Base-by-base conservation (phyloP, 305 asterid species). In the Fraxinus latifolia region DNA sequence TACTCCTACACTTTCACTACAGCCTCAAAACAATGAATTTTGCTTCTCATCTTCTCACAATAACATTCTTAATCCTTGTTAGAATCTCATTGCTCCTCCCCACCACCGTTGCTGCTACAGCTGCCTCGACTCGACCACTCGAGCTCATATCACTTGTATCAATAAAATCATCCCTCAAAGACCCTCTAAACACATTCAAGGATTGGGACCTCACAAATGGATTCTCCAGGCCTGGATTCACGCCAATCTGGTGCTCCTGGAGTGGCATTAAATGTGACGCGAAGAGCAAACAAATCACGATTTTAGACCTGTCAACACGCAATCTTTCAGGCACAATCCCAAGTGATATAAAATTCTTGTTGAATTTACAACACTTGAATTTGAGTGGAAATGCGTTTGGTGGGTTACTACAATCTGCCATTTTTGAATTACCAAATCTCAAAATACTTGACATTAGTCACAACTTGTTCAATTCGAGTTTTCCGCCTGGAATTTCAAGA, bases 211-310 rank as follows among this genome's bases (percentile, higher is more conserved):
- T 91, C 3, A 14, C 89, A 0, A 71, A 84, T 0, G 79, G 87
- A 0, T 89, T 86, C 39, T 79, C 93, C 60, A 60, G 78, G 72
- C 84, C 85, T 27, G 88, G 83, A 7, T 70, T 72, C 6, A 82
- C 36, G 37, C 93, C 96, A 27, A 82, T 29, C 9, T 94, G 97
- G 98, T 95, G 98, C 25, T 81, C 91, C 0, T 95, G 97, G 98
- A 82, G 95, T 14, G 98, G 97, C 34, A 80, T 95, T 75, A 79
- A 42, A 80, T 95, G 99, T 87, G 91, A 91, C 90, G 14, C 17
- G 19, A 76, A 84, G 37, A 86, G 89, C 1, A 62, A 62, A 70
- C 89, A 85, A 19, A 87, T 95, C 39, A 89, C 93, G 0, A 21
- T 77, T 33, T 77, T 95, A 78, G 93, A 95, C 86, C 87, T 95